Percentiles rank a stretch among this genome's conserved stretches.
These are phyloP conservation scores for Rhexocercosporidium sp. DNA, from an alignment of 2,329 filamentous ascomycete species.

Conservation along the genomic window DNA sequence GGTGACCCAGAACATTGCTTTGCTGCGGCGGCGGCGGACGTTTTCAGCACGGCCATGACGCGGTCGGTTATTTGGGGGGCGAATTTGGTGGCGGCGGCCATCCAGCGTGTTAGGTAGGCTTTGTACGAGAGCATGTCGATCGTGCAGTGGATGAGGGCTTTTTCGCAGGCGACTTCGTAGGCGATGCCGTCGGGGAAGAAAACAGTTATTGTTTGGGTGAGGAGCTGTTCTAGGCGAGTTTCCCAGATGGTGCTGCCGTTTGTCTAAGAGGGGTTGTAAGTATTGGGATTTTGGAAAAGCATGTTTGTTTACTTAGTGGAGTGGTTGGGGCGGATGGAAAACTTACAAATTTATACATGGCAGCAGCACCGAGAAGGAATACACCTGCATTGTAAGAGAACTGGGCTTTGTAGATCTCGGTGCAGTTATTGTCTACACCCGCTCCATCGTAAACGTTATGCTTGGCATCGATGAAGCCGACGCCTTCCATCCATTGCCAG, in stretches of 20 bases:
- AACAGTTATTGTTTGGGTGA: conserved; percentile 41
- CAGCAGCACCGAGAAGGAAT: conserved; percentile 62
- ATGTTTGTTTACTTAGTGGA: not conserved
- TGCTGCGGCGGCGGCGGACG: conserved; percentile 64
- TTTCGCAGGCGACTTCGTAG: conserved; percentile 69
- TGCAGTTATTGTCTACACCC: conserved; percentile 52
- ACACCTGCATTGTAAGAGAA: conserved; percentile 72
- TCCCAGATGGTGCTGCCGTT: conserved; percentile 44
- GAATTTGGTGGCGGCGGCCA: conserved; percentile 59
- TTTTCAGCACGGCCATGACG: conserved; percentile 56
- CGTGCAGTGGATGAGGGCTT: conserved; percentile 60
- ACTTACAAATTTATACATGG: conserved; percentile 53
- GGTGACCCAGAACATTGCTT: conserved; percentile 61
- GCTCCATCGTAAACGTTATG: conserved; percentile 64
- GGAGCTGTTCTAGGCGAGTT: conserved; percentile 39
- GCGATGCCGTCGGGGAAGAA: conserved; percentile 46
- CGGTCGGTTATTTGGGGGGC: conserved; percentile 58
- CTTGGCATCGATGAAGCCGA: conserved; percentile 61
- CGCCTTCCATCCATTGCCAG: conserved; percentile 69
- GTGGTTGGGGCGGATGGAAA: not conserved
- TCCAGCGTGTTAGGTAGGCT: conserved; percentile 65
- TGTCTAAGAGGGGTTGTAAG: conserved; percentile 46
- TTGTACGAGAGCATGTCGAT: conserved; percentile 69
- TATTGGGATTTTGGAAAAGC: not conserved
- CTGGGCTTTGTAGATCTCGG: conserved; percentile 60